Base-by-base conservation (phyloP, 2,329 filamentous ascomycete genomes). In the Cryoendolithus antarcticus region DNA sequence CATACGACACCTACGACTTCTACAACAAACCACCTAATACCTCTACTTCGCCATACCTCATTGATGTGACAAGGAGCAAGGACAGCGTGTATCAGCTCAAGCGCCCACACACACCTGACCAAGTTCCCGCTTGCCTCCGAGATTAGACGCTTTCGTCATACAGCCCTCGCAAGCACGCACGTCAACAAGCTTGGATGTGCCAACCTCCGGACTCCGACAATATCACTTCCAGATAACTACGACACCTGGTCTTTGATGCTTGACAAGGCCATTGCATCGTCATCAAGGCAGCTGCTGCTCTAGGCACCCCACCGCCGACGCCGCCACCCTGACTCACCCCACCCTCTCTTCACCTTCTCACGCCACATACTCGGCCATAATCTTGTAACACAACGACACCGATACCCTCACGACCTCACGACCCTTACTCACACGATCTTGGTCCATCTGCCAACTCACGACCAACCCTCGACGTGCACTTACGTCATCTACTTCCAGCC, bases 301-400 rank as follows among this genome's bases (percentile, higher is more conserved):
- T 30, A 40, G 38, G 38, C 38, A 40, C 32, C 38, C 34, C 38
- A 24, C 33, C 33, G 15, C 33, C 38, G 38, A 32, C 38, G 38
- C 38, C n/a, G 34, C 31, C 38, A 35, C 38, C 38, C 30, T 38
- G 35, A 42, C 40, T 30, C 40, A 32, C 30, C 32, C 10, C 19
- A n/a, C 19, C 27, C n/a, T 24, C 33, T 35, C 11, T 34, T 10
- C 19, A 13, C 33, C 6, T 35, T n/a, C 27, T 21, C 33, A 13
- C 11, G 15, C 15, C 15, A 19, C 15, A 19, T 19, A 19, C 15
- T 19, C 15, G 15, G 15, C 13, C 29, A 29, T 40, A 40, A 40
- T 40, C 39, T 38, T 41, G 39, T 41, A 40, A 34, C 37, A 39
- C 32, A 24, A 39, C 13, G 28, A 24, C 34, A 35, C 27, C 12